Percentiles rank a stretch among this genome's conserved stretches.
phyloP scores from a whole-genome alignment of 23 red algal species.

The Gracilariopsis chorda region DNA sequence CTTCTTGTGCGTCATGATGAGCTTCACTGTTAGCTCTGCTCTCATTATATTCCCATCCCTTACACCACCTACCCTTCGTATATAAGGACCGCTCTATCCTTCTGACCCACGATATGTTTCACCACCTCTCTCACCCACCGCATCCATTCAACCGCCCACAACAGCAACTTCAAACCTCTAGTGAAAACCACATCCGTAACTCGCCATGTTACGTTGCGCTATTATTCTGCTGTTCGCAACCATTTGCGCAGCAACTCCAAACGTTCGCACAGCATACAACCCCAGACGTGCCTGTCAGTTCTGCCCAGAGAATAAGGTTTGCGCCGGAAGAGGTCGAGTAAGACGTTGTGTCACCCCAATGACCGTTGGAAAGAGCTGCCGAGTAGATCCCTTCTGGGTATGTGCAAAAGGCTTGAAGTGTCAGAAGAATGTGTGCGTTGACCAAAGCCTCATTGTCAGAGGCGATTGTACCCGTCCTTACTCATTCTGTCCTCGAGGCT shows the following conservation, averaged over 20 bases:
- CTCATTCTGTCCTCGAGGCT: background rate
- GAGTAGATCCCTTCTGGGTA: slow-evolving; percentile 10
- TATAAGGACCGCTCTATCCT: too few species aligned
- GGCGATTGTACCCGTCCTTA: background rate
- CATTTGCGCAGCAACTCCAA: background rate
- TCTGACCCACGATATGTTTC: too few species aligned
- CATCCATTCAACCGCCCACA: too few species aligned
- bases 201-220: too few species aligned
- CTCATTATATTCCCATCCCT: too few species aligned
- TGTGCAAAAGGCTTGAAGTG: background rate
- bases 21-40: too few species aligned
- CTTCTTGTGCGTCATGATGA: too few species aligned
- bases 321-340: background rate
- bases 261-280: background rate
- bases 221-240: background rate
- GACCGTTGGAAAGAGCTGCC: background rate
- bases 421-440: background rate
- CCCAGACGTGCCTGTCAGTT: too few species aligned
- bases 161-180: too few species aligned
- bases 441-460: background rate
- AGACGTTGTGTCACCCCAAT: slow-evolving; percentile 41
- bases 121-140: too few species aligned
- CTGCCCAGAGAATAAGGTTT: background rate
- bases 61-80: too few species aligned
- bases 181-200: too few species aligned